Conservation (phyloP, 208 protist genomes). For the Acanthamoeba polyphaga region DNA sequence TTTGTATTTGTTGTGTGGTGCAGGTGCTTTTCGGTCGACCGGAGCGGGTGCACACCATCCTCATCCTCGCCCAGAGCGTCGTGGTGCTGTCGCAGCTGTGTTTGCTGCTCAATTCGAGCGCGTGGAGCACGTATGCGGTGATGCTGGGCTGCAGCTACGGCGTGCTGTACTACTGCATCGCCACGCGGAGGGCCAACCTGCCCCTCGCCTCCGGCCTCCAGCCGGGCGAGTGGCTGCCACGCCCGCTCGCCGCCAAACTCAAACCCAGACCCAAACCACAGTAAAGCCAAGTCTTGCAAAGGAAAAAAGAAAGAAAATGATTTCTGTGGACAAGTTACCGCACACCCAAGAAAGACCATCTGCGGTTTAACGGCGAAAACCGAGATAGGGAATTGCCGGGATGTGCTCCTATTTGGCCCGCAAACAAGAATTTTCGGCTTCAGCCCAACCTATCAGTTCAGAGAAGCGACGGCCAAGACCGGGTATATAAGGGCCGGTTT, state of each 20-base stretch:
- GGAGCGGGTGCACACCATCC: conserved; percentile 53
- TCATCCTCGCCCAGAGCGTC: conserved; percentile 60
- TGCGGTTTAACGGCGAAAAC: no score
- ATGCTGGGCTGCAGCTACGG: conserved; percentile 66
- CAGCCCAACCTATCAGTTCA: background rate
- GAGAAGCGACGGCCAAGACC: background rate
- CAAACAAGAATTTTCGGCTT: background rate
- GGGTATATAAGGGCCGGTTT: background rate
- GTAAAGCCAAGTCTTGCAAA: background rate
- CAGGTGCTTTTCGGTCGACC: conserved; percentile 55
- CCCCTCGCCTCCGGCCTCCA: conserved; percentile 13
- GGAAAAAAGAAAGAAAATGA: no score
- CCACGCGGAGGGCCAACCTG: conserved; percentile 52
- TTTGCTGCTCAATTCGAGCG: conserved; percentile 61
- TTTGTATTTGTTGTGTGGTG: background rate
- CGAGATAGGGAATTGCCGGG: no score
- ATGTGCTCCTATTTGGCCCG: background rate
- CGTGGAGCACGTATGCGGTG: conserved; percentile 58
- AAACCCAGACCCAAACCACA: background rate
- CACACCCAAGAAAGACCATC: no score
- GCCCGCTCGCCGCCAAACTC: background rate
- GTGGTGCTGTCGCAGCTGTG: conserved; percentile 47
- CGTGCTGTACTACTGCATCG: conserved; percentile 61
- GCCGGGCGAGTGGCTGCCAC: conserved; percentile 56
- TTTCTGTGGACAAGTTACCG: no score